A percentile compares a stretch with the other conserved stretches of the same genome.
Evolutionary conservation across 1,284 basidiomycete species (phyloP).

Genomic region (Moesziomyces sp.): DNA sequence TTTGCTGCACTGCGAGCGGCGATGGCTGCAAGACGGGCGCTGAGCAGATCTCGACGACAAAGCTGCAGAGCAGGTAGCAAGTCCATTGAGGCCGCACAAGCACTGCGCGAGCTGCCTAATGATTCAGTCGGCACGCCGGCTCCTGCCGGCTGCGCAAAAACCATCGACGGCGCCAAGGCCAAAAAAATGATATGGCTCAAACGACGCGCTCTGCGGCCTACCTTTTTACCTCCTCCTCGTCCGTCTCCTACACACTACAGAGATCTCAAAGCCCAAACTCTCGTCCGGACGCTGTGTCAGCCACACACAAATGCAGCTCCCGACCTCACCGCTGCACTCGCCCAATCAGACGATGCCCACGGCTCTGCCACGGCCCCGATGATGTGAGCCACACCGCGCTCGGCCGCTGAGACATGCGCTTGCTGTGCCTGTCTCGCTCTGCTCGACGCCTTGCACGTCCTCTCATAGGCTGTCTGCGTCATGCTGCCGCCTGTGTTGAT

Average conservation of each 20-base stretch:
- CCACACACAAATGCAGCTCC: background rate
- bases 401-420: background rate
- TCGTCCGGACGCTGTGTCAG: too few relatives aligned
- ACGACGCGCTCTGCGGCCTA: constrained; percentile 10
- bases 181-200: constrained; percentile 40
- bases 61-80: background rate
- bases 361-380: background rate
- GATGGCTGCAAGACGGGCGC: background rate
- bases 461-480: background rate
- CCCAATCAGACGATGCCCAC: background rate
- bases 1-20: too few relatives aligned
- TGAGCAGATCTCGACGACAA: background rate
- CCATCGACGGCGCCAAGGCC: too few relatives aligned
- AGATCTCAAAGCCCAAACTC: too few relatives aligned
- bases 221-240: constrained; percentile 4
- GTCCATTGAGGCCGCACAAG: background rate
- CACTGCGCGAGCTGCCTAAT: background rate
- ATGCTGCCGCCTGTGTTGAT: background rate
- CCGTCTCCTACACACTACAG: background rate
- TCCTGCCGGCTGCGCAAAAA: background rate
- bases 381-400: background rate
- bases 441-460: background rate
- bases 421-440: background rate
- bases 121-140: background rate
- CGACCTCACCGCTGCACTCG: too few relatives aligned